These are phyloP conservation scores for Cenococcum geophilum DNA, from an alignment of 495 filamentous ascomycete species.

Conservation along the genomic window DNA sequence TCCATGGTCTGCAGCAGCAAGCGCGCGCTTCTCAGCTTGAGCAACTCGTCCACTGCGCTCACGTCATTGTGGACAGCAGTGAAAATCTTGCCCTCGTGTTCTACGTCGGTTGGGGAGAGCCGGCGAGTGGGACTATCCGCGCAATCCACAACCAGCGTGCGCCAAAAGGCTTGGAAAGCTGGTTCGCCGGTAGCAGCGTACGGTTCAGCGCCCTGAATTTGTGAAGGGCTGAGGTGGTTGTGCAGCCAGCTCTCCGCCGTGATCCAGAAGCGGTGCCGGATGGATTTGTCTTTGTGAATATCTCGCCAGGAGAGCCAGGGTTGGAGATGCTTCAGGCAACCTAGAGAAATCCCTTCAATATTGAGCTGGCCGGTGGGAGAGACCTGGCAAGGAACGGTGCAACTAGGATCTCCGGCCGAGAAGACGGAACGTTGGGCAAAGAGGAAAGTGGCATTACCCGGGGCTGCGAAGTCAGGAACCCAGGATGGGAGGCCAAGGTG, in stretches of 20 bases:
- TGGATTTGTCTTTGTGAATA: no score
- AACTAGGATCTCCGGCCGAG: neutral
- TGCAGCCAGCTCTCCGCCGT: neutral
- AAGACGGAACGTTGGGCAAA: neutral
- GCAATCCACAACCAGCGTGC: neutral
- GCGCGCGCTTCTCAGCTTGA: neutral
- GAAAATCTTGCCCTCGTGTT: neutral
- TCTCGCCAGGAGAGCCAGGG: neutral
- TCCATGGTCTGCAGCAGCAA: neutral
- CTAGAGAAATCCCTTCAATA: neutral
- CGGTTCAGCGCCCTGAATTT: neutral
- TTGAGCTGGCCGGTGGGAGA: neutral
- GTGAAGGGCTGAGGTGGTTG: neutral
- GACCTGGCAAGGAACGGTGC: neutral
- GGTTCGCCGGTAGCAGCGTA: neutral
- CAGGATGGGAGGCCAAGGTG: neutral
- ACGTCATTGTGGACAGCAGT: neutral
- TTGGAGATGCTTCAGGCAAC: neutral
- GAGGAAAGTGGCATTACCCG: neutral
- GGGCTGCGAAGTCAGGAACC: neutral
- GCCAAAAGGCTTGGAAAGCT: neutral
- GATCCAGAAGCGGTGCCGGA: no score
- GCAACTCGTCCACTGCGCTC: no score
- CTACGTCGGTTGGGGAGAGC: neutral
- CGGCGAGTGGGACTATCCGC: neutral